A percentile compares a stretch with the other conserved stretches of the same genome.
These are phyloP conservation scores for Salmacisia buchloeana DNA, from an alignment of 1,284 basidiomycete genomes.

Conservation along the genomic window DNA sequence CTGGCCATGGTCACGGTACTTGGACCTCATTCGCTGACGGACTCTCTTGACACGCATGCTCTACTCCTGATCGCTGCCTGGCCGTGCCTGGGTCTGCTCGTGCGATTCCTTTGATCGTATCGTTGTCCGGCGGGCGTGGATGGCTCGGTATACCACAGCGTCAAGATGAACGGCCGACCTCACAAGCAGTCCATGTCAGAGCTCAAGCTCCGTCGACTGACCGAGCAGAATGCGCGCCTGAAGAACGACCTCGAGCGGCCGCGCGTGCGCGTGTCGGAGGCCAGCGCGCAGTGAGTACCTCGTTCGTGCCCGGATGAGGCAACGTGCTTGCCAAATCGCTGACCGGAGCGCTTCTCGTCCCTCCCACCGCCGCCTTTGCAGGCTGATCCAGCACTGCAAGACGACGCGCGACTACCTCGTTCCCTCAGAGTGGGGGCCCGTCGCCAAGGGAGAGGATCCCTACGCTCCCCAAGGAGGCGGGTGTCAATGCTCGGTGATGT, in stretches of 20 bases:
- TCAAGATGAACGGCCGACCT: slow-evolving; percentile 59
- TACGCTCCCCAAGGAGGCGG: slow-evolving; percentile 65
- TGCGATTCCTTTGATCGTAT: too few species aligned
- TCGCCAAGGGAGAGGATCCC: slow-evolving; percentile 79
- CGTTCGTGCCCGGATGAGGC: not conserved
- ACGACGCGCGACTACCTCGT: slow-evolving; percentile 81
- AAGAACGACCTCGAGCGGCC: slow-evolving; percentile 83
- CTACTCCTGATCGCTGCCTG: too few species aligned
- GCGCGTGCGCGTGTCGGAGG: slow-evolving; percentile 81
- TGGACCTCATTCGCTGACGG: too few species aligned
- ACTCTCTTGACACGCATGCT: too few species aligned
- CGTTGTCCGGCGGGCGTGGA: not conserved
- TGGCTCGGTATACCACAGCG: not conserved
- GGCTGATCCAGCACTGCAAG: slow-evolving; percentile 85
- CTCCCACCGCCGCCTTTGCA: slow-evolving; percentile 38
- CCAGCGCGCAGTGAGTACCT: slow-evolving; percentile 71
- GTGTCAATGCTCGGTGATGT: slow-evolving; percentile 53
- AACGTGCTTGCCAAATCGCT: not conserved
- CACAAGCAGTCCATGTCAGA: slow-evolving; percentile 74
- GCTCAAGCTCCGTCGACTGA: slow-evolving; percentile 84
- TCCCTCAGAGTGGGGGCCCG: slow-evolving; percentile 87
- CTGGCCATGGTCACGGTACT: too few species aligned
- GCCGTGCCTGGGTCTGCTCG: too few species aligned
- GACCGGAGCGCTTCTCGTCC: not conserved
- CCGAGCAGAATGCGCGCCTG: slow-evolving; percentile 86